Evolutionary conservation across 2,329 filamentous ascomycete genomes (phyloP).

Genomic region (Venturia pyrina): DNA sequence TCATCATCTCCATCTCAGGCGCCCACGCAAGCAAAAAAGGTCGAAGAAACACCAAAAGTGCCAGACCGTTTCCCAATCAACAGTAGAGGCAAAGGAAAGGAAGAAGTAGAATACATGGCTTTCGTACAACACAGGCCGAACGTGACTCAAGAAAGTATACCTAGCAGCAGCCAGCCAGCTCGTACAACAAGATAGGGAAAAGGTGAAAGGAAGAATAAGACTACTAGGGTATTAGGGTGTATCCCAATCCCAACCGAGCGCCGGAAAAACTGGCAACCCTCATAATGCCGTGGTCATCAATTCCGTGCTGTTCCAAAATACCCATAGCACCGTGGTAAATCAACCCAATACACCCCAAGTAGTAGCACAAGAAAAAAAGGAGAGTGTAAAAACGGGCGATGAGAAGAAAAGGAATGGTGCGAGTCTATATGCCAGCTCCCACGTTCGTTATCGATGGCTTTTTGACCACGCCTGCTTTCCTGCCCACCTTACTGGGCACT

Average conservation of each 20-base stretch:
- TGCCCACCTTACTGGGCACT: neutral
- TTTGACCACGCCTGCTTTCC: neutral
- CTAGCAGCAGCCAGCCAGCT: neutral
- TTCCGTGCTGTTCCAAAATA: neutral
- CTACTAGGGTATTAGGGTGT: neutral
- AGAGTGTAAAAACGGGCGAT: neutral
- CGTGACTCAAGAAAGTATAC: neutral
- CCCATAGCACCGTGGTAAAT: neutral
- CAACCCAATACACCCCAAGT: neutral
- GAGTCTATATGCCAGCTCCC: neutral
- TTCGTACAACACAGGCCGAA: neutral
- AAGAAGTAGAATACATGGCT: neutral
- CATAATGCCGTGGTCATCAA: constrained; percentile 2
- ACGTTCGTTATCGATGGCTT: neutral
- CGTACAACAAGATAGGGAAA: neutral
- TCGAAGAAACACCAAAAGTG: neutral
- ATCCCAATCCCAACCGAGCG: neutral
- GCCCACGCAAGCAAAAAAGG: neutral
- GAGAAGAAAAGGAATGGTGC: neutral
- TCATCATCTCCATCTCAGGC: neutral
- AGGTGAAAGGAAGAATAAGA: neutral
- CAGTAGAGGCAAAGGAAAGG: neutral
- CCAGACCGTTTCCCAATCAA: neutral
- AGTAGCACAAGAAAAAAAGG: neutral
- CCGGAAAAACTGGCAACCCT: neutral